These are phyloP conservation scores for Pochonia chlamydosporia DNA, from an alignment of 2,329 filamentous ascomycete species.

Conservation along the genomic window DNA sequence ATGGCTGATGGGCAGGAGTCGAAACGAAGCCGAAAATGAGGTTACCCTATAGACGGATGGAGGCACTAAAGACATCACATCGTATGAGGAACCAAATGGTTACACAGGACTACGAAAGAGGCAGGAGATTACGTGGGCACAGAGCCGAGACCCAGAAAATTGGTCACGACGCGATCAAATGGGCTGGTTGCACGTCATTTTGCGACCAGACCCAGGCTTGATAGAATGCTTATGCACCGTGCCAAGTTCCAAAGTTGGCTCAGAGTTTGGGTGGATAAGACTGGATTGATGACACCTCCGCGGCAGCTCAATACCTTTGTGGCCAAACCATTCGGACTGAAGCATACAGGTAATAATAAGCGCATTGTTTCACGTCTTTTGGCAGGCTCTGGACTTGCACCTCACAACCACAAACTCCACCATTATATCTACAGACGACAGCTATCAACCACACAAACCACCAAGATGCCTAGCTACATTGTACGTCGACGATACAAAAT, in stretches of 20 bases:
- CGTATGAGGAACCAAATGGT: too few species aligned
- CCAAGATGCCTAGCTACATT: constrained; percentile 52
- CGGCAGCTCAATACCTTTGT: background rate
- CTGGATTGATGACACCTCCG: background rate
- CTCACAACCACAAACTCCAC: constrained; percentile 10
- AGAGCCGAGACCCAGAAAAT: too few species aligned
- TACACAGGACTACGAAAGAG: too few species aligned
- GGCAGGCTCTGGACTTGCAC: constrained; percentile 1
- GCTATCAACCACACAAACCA: constrained; percentile 7
- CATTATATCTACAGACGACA: constrained; percentile 1
- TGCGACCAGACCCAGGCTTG: too few species aligned
- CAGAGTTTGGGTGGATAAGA: too few species aligned
- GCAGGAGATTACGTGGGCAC: too few species aligned
- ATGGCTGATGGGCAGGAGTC: too few species aligned
- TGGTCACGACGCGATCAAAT: too few species aligned
- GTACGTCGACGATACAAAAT: constrained; percentile 22
- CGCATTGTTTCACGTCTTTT: constrained; percentile 6
- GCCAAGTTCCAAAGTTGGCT: background rate
- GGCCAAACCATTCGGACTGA: background rate
- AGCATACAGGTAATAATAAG: background rate
- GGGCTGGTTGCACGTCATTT: too few species aligned
- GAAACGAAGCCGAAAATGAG: too few species aligned
- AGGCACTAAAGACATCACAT: too few species aligned
- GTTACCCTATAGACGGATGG: too few species aligned
- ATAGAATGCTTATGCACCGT: background rate